Percentiles rank a stretch among this genome's conserved stretches.
Conservation (phyloP, 164 flowering plant species). For the Cinnamomum chago region DNA sequence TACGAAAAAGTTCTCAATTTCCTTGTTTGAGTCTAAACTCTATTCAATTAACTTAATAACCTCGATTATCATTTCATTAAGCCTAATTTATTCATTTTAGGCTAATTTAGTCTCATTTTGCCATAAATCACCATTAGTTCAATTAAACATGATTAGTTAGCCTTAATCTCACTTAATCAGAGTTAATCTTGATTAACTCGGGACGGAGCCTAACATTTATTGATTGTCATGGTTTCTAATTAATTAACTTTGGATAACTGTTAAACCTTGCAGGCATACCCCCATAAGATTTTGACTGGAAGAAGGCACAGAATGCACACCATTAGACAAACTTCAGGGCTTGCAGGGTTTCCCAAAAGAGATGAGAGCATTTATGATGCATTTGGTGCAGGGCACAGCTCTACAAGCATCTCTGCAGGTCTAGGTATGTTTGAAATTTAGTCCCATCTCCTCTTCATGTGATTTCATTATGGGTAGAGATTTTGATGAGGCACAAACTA, state of each 20-base stretch:
- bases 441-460: background rate
- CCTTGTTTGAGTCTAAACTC: no score
- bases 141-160: no score
- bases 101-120: no score
- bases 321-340: conserved; percentile 78
- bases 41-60: no score
- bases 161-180: no score
- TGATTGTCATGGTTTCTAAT: background rate
- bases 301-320: conserved; percentile 83
- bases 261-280: conserved; percentile 57
- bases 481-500: background rate
- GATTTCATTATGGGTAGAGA: background rate
- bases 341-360: conserved; percentile 86
- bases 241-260: background rate
- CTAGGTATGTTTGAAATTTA: conserved; percentile 46
- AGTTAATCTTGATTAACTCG: no score
- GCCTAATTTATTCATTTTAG: no score
- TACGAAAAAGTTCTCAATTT: no score
- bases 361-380: conserved; percentile 89
- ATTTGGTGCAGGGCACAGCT: conserved; percentile 93
- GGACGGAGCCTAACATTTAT: no score
- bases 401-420: conserved; percentile 95
- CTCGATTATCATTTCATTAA: no score
- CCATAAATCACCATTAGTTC: no score
- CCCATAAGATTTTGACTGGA: conserved; percentile 92